phyloP scores from a whole-genome alignment of 331 rosid genomes.

The Phaseolus coccineus region DNA sequence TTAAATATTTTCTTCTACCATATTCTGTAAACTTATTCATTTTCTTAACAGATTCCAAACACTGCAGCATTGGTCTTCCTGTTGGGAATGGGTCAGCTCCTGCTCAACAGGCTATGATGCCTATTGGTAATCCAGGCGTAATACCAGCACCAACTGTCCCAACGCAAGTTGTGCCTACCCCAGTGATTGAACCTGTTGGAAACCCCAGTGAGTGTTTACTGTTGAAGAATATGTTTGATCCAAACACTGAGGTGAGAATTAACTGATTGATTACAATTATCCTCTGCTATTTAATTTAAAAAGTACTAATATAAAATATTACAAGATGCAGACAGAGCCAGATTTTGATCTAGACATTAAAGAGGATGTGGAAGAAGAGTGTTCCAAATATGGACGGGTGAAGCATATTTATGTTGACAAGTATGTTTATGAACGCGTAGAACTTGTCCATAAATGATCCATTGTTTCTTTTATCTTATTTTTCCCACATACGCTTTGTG shows the following conservation, averaged over 20 bases:
- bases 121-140: constrained; percentile 70
- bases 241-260: constrained; percentile 79
- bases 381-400: constrained; percentile 91
- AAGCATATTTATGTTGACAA: constrained; percentile 91
- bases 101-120: constrained; percentile 65
- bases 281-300: constrained; percentile 18
- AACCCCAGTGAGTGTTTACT: constrained; percentile 86
- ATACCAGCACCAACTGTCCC: constrained; percentile 62
- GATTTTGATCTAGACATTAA: constrained; percentile 92
- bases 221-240: constrained; percentile 97
- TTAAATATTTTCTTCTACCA: neutral
- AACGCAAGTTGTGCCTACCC: constrained; percentile 55
- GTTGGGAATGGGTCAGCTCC: constrained; percentile 73
- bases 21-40: neutral
- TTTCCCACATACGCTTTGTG: neutral
- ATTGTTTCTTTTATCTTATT: neutral
- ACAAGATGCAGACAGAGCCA: constrained; percentile 71
- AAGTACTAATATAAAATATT: constrained; percentile 31
- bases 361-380: constrained; percentile 99
- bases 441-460: neutral
- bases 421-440: constrained; percentile 56
- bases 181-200: constrained; percentile 74
- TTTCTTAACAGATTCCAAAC: constrained; percentile 27
- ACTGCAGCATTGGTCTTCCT: constrained; percentile 85
- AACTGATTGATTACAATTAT: constrained; percentile 25